These are phyloP conservation scores for Paecilomyces sp. DNA, from an alignment of 2,329 filamentous ascomycete species.

Conservation along the genomic window DNA sequence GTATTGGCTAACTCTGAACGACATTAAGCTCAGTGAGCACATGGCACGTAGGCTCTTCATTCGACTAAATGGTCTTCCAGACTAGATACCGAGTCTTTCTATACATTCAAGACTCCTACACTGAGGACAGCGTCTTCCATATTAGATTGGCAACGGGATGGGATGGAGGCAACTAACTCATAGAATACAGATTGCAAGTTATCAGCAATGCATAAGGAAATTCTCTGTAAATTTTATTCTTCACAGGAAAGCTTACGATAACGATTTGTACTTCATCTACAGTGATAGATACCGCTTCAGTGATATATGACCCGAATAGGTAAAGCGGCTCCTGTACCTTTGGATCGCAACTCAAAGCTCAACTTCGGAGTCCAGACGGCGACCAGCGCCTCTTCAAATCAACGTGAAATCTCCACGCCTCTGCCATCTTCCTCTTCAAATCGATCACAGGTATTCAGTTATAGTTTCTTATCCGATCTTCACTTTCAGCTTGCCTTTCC, in stretches of 20 bases:
- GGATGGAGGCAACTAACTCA: no score
- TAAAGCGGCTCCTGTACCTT: not conserved
- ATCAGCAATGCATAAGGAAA: no score
- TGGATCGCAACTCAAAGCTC: not conserved
- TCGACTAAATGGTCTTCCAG: no score
- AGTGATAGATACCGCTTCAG: not conserved
- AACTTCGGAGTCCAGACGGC: not conserved
- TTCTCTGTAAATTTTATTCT: not conserved
- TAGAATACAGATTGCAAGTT: no score
- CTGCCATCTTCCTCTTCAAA: not conserved
- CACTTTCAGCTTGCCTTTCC: not conserved
- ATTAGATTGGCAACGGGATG: no score
- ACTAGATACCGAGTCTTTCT: no score
- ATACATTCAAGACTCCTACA: no score
- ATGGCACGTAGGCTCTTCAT: no score
- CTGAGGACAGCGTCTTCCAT: no score
- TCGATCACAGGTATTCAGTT: not conserved
- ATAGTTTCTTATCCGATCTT: not conserved
- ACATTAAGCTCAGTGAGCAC: not conserved
- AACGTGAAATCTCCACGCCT: not conserved
- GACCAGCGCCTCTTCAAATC: not conserved
- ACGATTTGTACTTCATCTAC: not conserved
- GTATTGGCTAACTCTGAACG: not conserved
- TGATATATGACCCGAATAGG: not conserved
- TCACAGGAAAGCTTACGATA: not conserved